Conservation (phyloP, 371 early-diverging fungal genomes). For the Circinella umbellata region DNA sequence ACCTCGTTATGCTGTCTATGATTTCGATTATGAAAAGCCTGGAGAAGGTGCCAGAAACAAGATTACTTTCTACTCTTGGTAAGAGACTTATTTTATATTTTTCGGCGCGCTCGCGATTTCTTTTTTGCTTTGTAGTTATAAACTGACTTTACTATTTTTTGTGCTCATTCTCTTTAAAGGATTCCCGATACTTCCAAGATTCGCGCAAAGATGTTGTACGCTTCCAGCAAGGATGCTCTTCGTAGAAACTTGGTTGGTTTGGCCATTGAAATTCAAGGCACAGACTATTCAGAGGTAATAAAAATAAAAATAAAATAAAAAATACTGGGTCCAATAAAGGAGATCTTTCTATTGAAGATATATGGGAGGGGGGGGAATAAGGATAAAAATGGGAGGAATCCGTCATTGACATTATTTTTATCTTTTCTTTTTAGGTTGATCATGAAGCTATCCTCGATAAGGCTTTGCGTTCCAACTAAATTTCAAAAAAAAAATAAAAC, state of each 20-base stretch:
- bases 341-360: no score
- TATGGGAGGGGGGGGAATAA: no score
- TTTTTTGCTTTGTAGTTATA: not conserved
- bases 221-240: conserved; percentile 86
- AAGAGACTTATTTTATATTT: no score
- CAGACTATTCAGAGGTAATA: conserved; percentile 69
- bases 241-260: conserved; percentile 80
- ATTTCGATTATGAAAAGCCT: conserved; percentile 74
- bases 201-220: conserved; percentile 91
- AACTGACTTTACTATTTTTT: not conserved
- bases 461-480: conserved; percentile 45
- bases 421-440: conserved; percentile 57
- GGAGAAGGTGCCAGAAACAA: conserved; percentile 79
- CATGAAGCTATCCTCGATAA: conserved; percentile 82
- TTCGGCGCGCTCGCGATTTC: no score
- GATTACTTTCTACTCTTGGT: conserved; percentile 57
- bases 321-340: not conserved
- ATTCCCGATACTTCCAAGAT: conserved; percentile 82
- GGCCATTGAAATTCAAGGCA: conserved; percentile 85
- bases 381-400: not conserved
- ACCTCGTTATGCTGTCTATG: conserved; percentile 87
- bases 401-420: no score
- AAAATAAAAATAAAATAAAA: not conserved
- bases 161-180: conserved; percentile 50
- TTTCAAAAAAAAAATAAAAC: no score